Percentiles rank a stretch among this genome's conserved stretches.
Conservation (phyloP, 2,329 filamentous ascomycete genomes). For the Colletotrichum phormii region DNA sequence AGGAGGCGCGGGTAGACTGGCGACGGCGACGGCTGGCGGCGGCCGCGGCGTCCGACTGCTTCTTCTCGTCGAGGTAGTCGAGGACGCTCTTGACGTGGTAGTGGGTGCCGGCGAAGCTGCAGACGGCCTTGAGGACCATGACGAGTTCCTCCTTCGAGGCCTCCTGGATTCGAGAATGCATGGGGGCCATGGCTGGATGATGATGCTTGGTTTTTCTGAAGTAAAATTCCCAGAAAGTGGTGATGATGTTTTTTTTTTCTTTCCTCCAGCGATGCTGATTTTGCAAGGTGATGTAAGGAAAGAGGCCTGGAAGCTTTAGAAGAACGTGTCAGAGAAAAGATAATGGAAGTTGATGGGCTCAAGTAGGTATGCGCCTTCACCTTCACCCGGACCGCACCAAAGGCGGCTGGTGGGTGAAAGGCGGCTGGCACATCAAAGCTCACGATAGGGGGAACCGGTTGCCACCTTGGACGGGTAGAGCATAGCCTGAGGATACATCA, state of each 20-base stretch:
- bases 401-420: neutral
- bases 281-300: neutral
- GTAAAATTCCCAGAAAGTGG: neutral
- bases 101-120: conserved; percentile 9
- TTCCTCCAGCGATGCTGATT: neutral
- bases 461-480: neutral
- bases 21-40: conserved; percentile 2
- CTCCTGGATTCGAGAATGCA: neutral
- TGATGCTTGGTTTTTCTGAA: neutral
- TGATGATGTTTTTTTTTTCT: neutral
- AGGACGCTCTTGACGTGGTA: conserved; percentile 5
- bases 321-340: neutral
- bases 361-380: conserved; percentile 18
- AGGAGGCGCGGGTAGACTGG: neutral
- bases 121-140: conserved; percentile 9
- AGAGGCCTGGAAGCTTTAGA: neutral
- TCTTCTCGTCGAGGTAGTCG: conserved; percentile 18
- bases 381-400: conserved; percentile 12
- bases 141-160: conserved; percentile 20
- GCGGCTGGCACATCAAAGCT: neutral
- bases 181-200: neutral
- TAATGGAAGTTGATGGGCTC: conserved; percentile 3
- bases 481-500: neutral
- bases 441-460: conserved; percentile 6
- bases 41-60: neutral